Base-by-base conservation (phyloP, 257 asterid species). In the Forsythia suspensa region DNA sequence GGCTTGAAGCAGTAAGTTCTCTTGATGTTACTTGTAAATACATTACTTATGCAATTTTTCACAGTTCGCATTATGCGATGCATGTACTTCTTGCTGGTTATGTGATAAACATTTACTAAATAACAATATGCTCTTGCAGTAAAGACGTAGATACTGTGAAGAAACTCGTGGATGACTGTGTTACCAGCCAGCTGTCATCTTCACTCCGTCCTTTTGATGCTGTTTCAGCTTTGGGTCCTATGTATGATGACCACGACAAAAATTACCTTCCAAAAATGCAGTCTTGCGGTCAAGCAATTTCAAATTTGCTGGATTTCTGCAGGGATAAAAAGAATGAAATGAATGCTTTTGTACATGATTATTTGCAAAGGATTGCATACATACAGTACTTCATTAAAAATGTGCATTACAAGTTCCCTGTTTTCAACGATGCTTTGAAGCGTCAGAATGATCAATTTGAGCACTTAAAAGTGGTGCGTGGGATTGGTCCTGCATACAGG, bases 191-290 rank as follows among this genome's bases (percentile, higher is more conserved):
- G 83, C 81, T 90, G 79, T 85, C 97, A 40, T 87, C 98, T 79
- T 91, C 98, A 55, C 88, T 95, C 77, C 98, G 98, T 67, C 99
- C 99, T 65, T 97, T 93, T 79, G 99, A 95, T 84, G 98, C 99
- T 59, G 98, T 95, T 85, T 95, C 98, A 0, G 99, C 98, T 9
- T 82, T 95, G 91, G 99, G 99, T 70, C 99, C 97, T 18, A 93
- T 93, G 92, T 95, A 95, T 76, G 96, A 93, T 43, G 86, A 90
- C 83, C 99, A 95, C 48, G 97, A 89, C 52, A 92, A 89, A 80
- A 92, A 78, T 83, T 88, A 86, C 81, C 94, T 95, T 73, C 97
- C 96, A 51, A 93, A 86, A 88, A 92, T 93, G 93, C 94, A 87
- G 79, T 87, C 88, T 51, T 91, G 97, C 68, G 98, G 91, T 36